Conservation (phyloP, 441 rosid genomes). For the Populus hybrid region DNA sequence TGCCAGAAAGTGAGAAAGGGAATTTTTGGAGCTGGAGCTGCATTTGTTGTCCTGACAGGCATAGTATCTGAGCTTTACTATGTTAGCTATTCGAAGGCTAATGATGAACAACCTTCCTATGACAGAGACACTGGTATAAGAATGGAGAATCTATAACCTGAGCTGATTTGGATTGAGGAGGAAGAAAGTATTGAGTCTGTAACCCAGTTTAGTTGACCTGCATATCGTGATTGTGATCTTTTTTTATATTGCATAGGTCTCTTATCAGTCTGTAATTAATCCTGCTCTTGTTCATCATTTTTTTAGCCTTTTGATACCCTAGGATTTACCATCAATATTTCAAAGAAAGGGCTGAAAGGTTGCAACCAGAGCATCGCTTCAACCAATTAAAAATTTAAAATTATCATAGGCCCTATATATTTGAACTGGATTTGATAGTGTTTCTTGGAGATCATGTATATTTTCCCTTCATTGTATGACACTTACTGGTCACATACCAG, state of each 20-base stretch:
- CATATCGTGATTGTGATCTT: neutral
- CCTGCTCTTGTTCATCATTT: neutral
- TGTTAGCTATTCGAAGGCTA: constrained; percentile 58
- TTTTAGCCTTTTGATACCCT: neutral
- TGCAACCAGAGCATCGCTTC: neutral
- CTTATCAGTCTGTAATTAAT: neutral
- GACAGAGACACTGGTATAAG: constrained; percentile 56
- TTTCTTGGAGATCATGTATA: too few relatives aligned
- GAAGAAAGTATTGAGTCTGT: constrained; percentile 1
- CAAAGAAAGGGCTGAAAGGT: neutral
- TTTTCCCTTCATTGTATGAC: too few relatives aligned
- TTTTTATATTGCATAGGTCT: too few relatives aligned
- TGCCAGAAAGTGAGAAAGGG: constrained; percentile 71
- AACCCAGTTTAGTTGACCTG: constrained; percentile 3
- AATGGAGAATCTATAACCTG: constrained; percentile 64
- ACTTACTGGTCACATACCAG: too few relatives aligned
- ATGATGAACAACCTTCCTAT: constrained; percentile 32
- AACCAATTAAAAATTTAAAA: too few relatives aligned
- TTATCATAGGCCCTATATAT: too few relatives aligned
- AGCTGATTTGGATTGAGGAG: neutral
- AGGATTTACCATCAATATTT: neutral
- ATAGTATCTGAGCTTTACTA: constrained; percentile 69
- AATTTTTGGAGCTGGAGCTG: constrained; percentile 81
- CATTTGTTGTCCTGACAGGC: constrained; percentile 66
- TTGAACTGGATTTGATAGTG: too few relatives aligned